A percentile compares a stretch with the other conserved stretches of the same genome.
Conservation (phyloP, 148 eudicot species). For the Rhododendron henanense region DNA sequence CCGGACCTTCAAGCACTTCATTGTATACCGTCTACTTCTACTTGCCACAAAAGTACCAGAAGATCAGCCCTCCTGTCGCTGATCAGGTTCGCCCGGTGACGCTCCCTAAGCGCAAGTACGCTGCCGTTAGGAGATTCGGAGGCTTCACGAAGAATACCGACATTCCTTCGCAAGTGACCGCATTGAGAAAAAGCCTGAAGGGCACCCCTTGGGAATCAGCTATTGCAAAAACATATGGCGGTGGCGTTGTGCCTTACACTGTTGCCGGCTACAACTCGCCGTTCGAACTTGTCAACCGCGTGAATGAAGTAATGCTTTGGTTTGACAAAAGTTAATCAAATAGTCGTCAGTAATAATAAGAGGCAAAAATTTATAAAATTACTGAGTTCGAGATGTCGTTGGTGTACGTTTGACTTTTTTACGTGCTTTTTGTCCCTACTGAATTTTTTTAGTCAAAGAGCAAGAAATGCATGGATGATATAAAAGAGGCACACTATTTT, state of each 20-base stretch:
- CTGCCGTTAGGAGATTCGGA: slow-evolving; percentile 16
- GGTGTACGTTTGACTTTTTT: no score
- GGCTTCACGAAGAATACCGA: not conserved
- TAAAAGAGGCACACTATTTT: no score
- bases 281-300: not conserved
- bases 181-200: slow-evolving; percentile 6
- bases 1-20: not conserved
- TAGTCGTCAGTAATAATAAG: not conserved
- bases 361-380: no score
- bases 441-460: no score
- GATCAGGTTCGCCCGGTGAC: not conserved
- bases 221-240: not conserved
- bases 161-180: not conserved
- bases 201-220: slow-evolving; percentile 13
- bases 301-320: slow-evolving; percentile 21
- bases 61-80: not conserved
- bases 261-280: slow-evolving; percentile 20
- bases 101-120: not conserved
- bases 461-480: no score
- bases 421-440: no score
- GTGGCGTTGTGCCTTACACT: not conserved
- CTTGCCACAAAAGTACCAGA: not conserved
- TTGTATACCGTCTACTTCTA: not conserved
- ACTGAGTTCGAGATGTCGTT: no score
- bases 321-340: slow-evolving; percentile 5